phyloP scores from a whole-genome alignment of 208 protist species.

The Angomonas deanei region DNA sequence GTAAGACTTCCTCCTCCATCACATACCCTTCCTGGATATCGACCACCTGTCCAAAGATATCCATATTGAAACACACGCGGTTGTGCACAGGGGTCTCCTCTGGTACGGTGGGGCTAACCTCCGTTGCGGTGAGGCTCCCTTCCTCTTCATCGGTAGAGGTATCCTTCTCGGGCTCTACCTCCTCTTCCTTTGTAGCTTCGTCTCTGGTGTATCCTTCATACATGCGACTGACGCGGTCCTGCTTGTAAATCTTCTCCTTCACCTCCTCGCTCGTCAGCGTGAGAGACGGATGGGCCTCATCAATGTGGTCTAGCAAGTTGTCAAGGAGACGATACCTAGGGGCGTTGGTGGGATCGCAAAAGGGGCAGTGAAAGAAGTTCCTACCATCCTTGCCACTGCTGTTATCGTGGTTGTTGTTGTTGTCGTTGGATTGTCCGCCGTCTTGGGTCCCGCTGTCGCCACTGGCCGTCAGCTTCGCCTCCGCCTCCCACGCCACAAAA shows the following conservation, averaged over 20 bases:
- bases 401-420: background rate
- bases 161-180: background rate
- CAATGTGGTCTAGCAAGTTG: background rate
- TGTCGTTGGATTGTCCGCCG: background rate
- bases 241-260: background rate
- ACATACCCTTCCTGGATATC: conserved; percentile 74
- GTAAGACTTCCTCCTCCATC: conserved; percentile 31
- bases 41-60: conserved; percentile 49
- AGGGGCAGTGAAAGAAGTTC: background rate
- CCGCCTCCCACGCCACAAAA: conserved; percentile 49
- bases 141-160: background rate
- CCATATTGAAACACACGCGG: conserved; percentile 46
- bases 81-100: conserved; percentile 43
- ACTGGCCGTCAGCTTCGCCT: conserved; percentile 7
- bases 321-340: background rate
- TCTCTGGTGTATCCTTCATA: background rate
- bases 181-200: background rate
- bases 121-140: too few relatives aligned
- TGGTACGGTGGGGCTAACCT: background rate
- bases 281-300: background rate
- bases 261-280: background rate
- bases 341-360: background rate
- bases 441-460: background rate
- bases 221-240: background rate
- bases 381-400: conserved; percentile 4